Percentiles rank a stretch among this genome's conserved stretches.
These are phyloP conservation scores for Mycena polygramma DNA, from an alignment of 768 basidiomycete genomes.

Conservation along the genomic window DNA sequence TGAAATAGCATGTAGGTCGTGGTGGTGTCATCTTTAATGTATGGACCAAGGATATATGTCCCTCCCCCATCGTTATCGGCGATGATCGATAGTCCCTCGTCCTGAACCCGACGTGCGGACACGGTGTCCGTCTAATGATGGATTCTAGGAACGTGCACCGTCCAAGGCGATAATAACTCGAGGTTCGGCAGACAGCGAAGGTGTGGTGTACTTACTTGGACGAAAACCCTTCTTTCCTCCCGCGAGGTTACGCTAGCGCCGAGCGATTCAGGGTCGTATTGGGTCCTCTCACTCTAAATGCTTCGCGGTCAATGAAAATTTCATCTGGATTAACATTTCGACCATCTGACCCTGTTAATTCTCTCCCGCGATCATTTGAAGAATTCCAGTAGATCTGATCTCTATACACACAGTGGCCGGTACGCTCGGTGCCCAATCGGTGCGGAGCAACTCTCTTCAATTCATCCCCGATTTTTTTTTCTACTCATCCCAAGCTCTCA, in stretches of 20 bases:
- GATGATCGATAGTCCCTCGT: conserved; percentile 26
- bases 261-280: not conserved
- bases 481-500: not conserved
- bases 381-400: conserved; percentile 8
- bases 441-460: too few relatives aligned
- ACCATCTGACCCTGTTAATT: conserved; percentile 27
- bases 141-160: conserved; percentile 29
- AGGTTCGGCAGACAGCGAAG: conserved; percentile 1
- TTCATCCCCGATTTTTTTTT: not conserved
- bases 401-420: conserved; percentile 24
- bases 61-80: conserved; percentile 13
- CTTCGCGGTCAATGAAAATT: conserved; percentile 24
- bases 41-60: conserved; percentile 11
- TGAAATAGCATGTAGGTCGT: conserved; percentile 3
- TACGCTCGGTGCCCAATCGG: not conserved
- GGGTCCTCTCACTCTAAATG: conserved; percentile 14
- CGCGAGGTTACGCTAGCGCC: conserved; percentile 17
- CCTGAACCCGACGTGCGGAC: conserved; percentile 3
- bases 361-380: conserved; percentile 28
- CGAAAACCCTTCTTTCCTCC: conserved; percentile 4
- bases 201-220: not conserved
- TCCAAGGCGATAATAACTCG: conserved; percentile 1
- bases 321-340: conserved; percentile 6
- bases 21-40: conserved; percentile 22
- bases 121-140: conserved; percentile 28